phyloP scores from a whole-genome alignment of 163 green algal species.

The Picocystis sp. region DNA sequence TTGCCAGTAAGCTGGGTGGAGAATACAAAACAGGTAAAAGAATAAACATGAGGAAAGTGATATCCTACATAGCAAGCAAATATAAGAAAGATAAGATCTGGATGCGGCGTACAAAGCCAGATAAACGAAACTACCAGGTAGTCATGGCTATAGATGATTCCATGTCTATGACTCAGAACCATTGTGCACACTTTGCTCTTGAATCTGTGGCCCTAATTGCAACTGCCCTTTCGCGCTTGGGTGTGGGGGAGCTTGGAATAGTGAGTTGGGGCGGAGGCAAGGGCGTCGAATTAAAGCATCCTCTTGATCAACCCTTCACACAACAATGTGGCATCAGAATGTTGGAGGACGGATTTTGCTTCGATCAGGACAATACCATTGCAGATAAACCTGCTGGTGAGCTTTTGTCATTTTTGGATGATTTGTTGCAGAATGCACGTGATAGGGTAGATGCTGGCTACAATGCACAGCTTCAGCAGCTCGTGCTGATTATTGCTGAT shows the following conservation, averaged over 20 bases:
- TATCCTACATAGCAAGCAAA: constrained; percentile 88
- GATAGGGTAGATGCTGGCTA: constrained; percentile 11
- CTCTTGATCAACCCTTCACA: no score
- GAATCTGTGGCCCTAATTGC: constrained; percentile 74
- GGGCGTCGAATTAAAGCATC: constrained; percentile 1
- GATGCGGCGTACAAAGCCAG: constrained; percentile 75
- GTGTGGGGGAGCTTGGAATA: constrained; percentile 76
- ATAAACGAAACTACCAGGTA: constrained; percentile 94
- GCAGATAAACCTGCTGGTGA: constrained; percentile 71
- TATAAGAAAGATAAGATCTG: constrained; percentile 99
- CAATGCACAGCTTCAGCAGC: constrained; percentile 42
- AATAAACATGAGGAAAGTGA: constrained; percentile 95
- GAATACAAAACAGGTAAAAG: constrained; percentile 93
- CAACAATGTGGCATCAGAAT: no score
- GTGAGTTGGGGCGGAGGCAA: constrained; percentile 68
- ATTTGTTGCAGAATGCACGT: constrained; percentile 44
- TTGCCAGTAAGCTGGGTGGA: constrained; percentile 69
- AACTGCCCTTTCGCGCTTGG: constrained; percentile 67
- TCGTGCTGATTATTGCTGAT: constrained; percentile 85
- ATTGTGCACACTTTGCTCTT: constrained; percentile 63
- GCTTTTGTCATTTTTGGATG: constrained; percentile 51
- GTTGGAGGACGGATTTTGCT: constrained; percentile 34
- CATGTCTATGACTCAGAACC: constrained; percentile 79
- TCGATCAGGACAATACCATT: constrained; percentile 91
- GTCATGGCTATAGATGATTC: constrained; percentile 80